These are phyloP conservation scores for Evernia prunastri DNA, from an alignment of 495 filamentous ascomycete species.

Conservation along the genomic window DNA sequence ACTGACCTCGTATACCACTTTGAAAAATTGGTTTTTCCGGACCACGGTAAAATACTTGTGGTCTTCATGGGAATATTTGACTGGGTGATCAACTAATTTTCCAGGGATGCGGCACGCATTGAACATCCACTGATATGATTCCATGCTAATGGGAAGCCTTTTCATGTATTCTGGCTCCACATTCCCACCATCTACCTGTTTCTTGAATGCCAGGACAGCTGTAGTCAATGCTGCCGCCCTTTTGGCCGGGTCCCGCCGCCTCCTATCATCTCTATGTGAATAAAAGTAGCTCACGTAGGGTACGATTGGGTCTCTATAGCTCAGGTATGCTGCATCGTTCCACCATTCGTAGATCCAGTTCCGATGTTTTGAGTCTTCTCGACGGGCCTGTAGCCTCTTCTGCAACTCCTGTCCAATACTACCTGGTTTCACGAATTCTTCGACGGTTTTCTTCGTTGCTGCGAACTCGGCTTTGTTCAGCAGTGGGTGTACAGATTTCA, in stretches of 20 bases:
- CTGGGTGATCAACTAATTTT: slow-evolving; percentile 70
- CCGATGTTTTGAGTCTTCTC: slow-evolving; percentile 74
- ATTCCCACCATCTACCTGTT: slow-evolving; percentile 71
- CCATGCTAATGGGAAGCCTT: slow-evolving; percentile 91
- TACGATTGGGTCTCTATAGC: slow-evolving; percentile 90
- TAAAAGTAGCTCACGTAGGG: slow-evolving; percentile 99
- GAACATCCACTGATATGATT: slow-evolving; percentile 98
- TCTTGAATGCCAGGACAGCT: slow-evolving; percentile 86
- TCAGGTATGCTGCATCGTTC: slow-evolving; percentile 88
- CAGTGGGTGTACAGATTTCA: slow-evolving; percentile 85
- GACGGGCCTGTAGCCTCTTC: slow-evolving; percentile 73
- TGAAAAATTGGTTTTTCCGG: slow-evolving; percentile 96
- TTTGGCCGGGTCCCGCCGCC: slow-evolving; percentile 80
- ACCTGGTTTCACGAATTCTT: slow-evolving; percentile 74
- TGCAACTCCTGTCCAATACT: slow-evolving; percentile 81
- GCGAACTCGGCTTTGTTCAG: slow-evolving; percentile 67
- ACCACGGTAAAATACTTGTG: slow-evolving; percentile 83
- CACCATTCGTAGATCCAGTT: slow-evolving; percentile 99
- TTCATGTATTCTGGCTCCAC: slow-evolving; percentile 99
- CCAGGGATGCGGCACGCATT: slow-evolving; percentile 85
- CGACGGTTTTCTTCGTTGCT: slow-evolving; percentile 71
- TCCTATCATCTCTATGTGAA: slow-evolving; percentile 89
- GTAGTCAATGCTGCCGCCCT: slow-evolving; percentile 86
- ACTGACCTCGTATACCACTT: slow-evolving; percentile 66
- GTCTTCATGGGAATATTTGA: slow-evolving; percentile 67